Base-by-base conservation (phyloP, 202 grass and related monocot genomes). In the Brachypodium distachyon region DNA sequence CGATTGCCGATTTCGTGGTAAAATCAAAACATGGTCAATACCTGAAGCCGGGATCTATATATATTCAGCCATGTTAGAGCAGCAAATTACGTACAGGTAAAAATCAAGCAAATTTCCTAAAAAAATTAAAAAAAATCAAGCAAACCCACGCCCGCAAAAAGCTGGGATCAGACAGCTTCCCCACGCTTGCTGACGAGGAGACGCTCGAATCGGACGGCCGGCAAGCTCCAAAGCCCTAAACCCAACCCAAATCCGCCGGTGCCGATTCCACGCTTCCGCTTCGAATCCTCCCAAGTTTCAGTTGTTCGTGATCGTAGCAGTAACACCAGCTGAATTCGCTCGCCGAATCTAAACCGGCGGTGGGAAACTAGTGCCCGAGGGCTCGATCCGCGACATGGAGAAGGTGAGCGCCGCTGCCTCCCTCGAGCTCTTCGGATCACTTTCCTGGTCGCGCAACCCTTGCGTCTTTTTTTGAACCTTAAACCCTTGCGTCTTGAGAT, bases 331-430 rank as follows among this genome's bases (percentile, higher is more conserved):
- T n/a, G n/a, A n/a, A n/a, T n/a, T n/a, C n/a, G n/a, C n/a, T n/a
- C n/a, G n/a, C n/a, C n/a, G n/a, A n/a, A n/a, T n/a, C n/a, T n/a
- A n/a, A n/a, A n/a, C n/a, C 32, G 16, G 57, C 29, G 59, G 59
- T 13, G 39, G 39, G 25, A 4, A 46, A 39, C 63, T 67, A 37
- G 22, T 7, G 40, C 63, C 22, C 57, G 57, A n/a, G 17, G 58
- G 63, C 22, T 1, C 61, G 51, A 36, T 67, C 70, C 34, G 25
- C 40, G 12, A 31, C 73, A 84, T 84, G 81, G 43, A 71, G 8
- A 68, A 52, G 81, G 73, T 84, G 54, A 84, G 73, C 11, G 38
- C 40, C 26, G n/a, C 70, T 39, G 48, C 26, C 25, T 19, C 44
- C 26, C 28, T 70, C 41, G 51, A 69, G 27, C 17, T 37, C 39